Percentiles rank a stretch among this genome's conserved stretches.
phyloP scores from a whole-genome alignment of 179 eudicot genomes.

The Sideroxylon spinosum region DNA sequence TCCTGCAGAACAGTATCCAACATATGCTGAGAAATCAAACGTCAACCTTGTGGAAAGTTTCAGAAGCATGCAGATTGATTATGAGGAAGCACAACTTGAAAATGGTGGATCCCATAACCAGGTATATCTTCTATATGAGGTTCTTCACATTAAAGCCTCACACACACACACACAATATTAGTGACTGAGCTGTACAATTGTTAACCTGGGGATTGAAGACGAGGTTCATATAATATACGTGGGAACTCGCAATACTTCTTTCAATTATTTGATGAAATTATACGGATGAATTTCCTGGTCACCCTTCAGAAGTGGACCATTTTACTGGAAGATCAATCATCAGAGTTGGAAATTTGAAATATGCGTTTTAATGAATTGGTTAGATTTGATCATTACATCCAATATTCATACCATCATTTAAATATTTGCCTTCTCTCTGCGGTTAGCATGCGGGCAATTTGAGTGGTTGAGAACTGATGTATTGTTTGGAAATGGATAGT shows the following conservation, averaged over 20 bases:
- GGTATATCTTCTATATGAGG: constrained; percentile 12
- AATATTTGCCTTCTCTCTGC: neutral
- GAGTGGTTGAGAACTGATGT: neutral
- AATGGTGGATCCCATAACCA: constrained; percentile 59
- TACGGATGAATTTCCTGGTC: neutral
- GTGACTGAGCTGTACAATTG: neutral
- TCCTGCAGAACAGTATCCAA: constrained; percentile 57
- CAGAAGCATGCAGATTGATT: constrained; percentile 58
- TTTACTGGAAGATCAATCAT: neutral
- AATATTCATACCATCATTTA: neutral
- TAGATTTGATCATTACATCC: neutral
- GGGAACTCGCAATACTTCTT: neutral
- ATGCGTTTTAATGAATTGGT: neutral
- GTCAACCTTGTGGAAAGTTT: constrained; percentile 65
- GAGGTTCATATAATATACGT: neutral
- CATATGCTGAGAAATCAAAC: constrained; percentile 52
- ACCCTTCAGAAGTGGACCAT: neutral
- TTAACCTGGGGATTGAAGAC: neutral
- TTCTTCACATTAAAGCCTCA: neutral
- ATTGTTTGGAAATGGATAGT: neutral
- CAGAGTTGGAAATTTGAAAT: neutral
- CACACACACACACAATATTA: no score
- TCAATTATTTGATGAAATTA: neutral
- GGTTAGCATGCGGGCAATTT: neutral
- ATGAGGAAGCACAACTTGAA: constrained; percentile 57